Evolutionary conservation across 768 basidiomycete species (phyloP).

Genomic region (Serendipita indica): DNA sequence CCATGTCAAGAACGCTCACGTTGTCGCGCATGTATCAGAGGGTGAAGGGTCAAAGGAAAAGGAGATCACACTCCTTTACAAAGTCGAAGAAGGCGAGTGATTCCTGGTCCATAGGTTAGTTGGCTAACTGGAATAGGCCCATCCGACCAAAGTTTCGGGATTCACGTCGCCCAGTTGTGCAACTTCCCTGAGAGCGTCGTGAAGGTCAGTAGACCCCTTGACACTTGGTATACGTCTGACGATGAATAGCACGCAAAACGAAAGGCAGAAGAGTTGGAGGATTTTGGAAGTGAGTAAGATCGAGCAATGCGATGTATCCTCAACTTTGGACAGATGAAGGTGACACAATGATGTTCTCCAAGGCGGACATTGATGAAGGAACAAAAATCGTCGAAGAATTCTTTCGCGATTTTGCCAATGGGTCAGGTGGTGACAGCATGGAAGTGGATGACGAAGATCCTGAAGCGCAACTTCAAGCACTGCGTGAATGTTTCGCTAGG

Average conservation of each 20-base stretch:
- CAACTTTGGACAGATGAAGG: constrained; percentile 20
- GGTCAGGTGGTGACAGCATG: constrained; percentile 38
- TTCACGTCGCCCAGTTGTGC: constrained; percentile 92
- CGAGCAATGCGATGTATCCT: constrained; percentile 13
- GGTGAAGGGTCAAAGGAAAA: constrained; percentile 31
- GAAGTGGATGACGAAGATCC: constrained; percentile 21
- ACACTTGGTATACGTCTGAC: neutral
- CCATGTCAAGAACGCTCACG: constrained; percentile 89
- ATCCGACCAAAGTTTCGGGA: constrained; percentile 95
- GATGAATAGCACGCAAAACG: constrained; percentile 60
- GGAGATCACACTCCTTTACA: constrained; percentile 71
- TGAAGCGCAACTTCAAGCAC: constrained; percentile 33
- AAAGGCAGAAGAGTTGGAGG: constrained; percentile 84
- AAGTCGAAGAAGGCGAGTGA: constrained; percentile 57
- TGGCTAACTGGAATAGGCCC: constrained; percentile 39
- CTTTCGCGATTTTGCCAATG: constrained; percentile 49
- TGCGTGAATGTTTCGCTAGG: constrained; percentile 49
- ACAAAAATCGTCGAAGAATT: constrained; percentile 68
- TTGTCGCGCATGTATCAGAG: constrained; percentile 75
- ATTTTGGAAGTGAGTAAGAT: constrained; percentile 44
- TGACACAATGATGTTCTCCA: constrained; percentile 32
- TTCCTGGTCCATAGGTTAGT: neutral
- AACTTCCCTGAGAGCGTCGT: constrained; percentile 94
- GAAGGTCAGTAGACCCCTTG: constrained; percentile 35
- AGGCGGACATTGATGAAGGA: constrained; percentile 60